These are phyloP conservation scores for Cylindrotheca closterium DNA, from an alignment of 108 stramenopile genomes.

Conservation along the genomic window DNA sequence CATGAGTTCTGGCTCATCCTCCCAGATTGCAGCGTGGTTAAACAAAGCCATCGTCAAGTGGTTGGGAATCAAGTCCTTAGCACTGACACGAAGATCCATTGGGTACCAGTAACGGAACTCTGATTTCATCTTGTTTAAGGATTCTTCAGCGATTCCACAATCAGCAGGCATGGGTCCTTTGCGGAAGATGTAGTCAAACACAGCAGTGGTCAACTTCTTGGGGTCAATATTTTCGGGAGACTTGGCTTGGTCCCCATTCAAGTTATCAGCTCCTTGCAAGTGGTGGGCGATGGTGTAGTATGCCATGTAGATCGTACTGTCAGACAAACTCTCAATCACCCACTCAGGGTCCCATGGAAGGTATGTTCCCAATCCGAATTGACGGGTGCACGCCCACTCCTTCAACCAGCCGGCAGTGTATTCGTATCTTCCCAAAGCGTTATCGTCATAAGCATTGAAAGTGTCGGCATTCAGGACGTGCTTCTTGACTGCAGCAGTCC, in stretches of 20 bases:
- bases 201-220: slow-evolving; percentile 77
- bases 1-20: slow-evolving; percentile 89
- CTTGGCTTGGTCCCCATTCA: slow-evolving; percentile 77
- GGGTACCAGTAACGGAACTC: slow-evolving; percentile 98
- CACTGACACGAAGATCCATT: slow-evolving; percentile 95
- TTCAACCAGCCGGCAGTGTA: slow-evolving; percentile 93
- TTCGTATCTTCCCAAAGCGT: slow-evolving; percentile 78
- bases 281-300: slow-evolving; percentile 96
- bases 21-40: slow-evolving; percentile 98
- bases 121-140: slow-evolving; percentile 76
- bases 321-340: slow-evolving; percentile 97
- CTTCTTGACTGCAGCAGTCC: slow-evolving; percentile 75
- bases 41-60: slow-evolving; percentile 98
- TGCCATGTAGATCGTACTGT: slow-evolving; percentile 99
- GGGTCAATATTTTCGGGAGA: slow-evolving; percentile 85
- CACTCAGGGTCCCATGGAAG: slow-evolving; percentile 97
- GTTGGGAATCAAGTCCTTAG: slow-evolving; percentile 97
- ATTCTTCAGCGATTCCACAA: slow-evolving; percentile 66
- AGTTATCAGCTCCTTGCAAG: slow-evolving; percentile 89
- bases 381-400: slow-evolving; percentile 98
- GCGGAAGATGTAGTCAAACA: slow-evolving; percentile 95
- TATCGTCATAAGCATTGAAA: slow-evolving; percentile 89
- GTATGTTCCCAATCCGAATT: slow-evolving; percentile 95
- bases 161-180: slow-evolving; percentile 70
- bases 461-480: slow-evolving; percentile 84